Percentiles rank a stretch among this genome's conserved stretches.
Conservation (phyloP, 495 filamentous ascomycete genomes). For the Amphirosellinia nigrospora region DNA sequence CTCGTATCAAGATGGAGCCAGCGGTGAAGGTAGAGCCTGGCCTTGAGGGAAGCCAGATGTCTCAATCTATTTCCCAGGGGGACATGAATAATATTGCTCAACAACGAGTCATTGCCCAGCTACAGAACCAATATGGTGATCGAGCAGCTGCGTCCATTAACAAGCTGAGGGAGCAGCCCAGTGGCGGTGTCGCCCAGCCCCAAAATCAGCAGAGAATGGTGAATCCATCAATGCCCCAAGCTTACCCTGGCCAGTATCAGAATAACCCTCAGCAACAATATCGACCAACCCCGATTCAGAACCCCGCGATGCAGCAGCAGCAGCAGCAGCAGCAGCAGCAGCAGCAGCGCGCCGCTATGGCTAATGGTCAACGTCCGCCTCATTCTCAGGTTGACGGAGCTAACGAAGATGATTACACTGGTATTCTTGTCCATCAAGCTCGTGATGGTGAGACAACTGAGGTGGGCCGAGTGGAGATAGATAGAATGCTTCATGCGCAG, state of each 20-base stretch:
- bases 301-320: slow-evolving; percentile 43
- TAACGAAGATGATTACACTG: slow-evolving; percentile 62
- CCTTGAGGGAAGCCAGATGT: slow-evolving; percentile 34
- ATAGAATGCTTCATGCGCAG: slow-evolving; percentile 66
- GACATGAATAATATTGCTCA: slow-evolving; percentile 67
- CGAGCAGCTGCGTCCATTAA: slow-evolving; percentile 74
- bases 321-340: slow-evolving; percentile 42
- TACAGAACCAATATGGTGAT: slow-evolving; percentile 73
- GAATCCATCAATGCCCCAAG: slow-evolving; percentile 38
- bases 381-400: slow-evolving; percentile 77
- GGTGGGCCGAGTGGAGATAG: slow-evolving; percentile 62
- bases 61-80: slow-evolving; percentile 44
- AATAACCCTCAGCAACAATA: slow-evolving; percentile 51
- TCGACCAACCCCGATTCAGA: slow-evolving; percentile 48
- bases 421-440: slow-evolving; percentile 55
- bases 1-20: slow-evolving; percentile 75
- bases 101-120: slow-evolving; percentile 47
- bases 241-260: slow-evolving; percentile 33
- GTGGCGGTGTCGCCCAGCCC: slow-evolving; percentile 31
- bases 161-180: slow-evolving; percentile 62
- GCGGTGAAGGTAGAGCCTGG: slow-evolving; percentile 44
- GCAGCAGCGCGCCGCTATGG: slow-evolving; percentile 42
- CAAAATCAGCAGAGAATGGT: slow-evolving; percentile 35
- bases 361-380: slow-evolving; percentile 48
- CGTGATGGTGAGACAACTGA: slow-evolving; percentile 45